phyloP scores from a whole-genome alignment of 164 flowering plant genomes.

The Liriodendron chinense region DNA sequence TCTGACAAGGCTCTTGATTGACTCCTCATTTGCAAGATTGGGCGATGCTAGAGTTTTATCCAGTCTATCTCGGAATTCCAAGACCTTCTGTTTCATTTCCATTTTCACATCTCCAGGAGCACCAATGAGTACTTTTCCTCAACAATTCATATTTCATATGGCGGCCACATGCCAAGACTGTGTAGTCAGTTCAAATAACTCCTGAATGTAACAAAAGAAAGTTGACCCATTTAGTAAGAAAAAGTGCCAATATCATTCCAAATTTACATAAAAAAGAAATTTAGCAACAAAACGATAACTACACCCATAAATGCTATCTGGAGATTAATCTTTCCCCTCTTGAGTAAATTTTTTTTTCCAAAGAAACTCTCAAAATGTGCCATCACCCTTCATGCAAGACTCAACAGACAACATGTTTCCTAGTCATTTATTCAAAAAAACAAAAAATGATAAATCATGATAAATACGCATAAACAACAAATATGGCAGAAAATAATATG shows the following conservation, averaged over 20 bases:
- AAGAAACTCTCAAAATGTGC: no score
- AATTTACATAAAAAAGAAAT: background rate
- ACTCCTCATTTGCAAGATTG: conserved; percentile 44
- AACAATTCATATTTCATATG: background rate
- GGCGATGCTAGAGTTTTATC: conserved; percentile 68
- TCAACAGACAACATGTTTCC: background rate
- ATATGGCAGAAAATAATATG: background rate
- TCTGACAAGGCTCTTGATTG: conserved; percentile 49
- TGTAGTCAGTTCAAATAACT: background rate
- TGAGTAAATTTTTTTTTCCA: no score
- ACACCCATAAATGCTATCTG: background rate
- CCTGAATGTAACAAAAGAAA: conserved; percentile 1
- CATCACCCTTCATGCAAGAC: no score
- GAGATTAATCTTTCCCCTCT: background rate
- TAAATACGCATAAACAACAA: background rate
- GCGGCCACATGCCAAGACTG: background rate
- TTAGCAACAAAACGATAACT: background rate
- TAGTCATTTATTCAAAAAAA: background rate
- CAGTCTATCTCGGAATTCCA: conserved; percentile 58
- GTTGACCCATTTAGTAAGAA: background rate
- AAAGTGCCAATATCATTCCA: background rate
- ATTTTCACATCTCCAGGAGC: conserved; percentile 37
- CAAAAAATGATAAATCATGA: background rate
- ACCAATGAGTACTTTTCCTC: background rate
- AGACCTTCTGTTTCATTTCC: conserved; percentile 43